Base-by-base conservation (phyloP, 352 stramenopile species). In the Pythium volutum region DNA sequence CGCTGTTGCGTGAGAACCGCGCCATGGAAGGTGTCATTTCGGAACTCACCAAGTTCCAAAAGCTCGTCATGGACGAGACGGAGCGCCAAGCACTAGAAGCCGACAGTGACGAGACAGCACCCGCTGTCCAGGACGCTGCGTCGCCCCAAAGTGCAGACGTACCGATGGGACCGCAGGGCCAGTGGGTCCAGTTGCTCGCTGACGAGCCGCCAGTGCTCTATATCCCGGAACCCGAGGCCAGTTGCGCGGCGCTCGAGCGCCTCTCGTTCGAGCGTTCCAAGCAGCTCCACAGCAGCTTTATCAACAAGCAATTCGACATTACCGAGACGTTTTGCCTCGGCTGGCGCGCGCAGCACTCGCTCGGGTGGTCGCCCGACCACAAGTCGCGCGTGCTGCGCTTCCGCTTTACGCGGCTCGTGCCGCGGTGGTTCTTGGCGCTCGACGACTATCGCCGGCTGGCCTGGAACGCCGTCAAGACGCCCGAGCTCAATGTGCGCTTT, bases 41-140 rank as follows among this genome's bases (percentile, higher is more conserved):
- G 0, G 64, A 71, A 15, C 51, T 71, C 2, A 18, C 47, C 45
- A 71, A 71, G 58, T 71, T 64, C 42, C 57, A 71, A 31, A 62
- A 63, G 23, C 51, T 71, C n/a, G 56, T 71, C 2, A 14, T 64
- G 18, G 64, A 71, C 22, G 64, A 71, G 34, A 27, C 59, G 14
- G 53, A 59, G 12, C 64, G 64, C 27, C 27, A 58, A n/a, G 38
- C 27, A 2, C 48, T 54, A 15, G 62, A 64, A 12, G 55, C 53
- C 16, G 26, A 56, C 14, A 3, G 16, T 2, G 38, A 39, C 42
- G 33, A 23, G 14, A 18, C 57, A 36, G 31, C 31, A 8, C 8
- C 31, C 31, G n/a, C n/a, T n/a, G n/a, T n/a, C 3, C 31, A 9
- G 14, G 31, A 8, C 10, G 31, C 31, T 36, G 8, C 7, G 29